Conservation (phyloP, 371 early-diverging fungal species). For the Blakeslea trispora region DNA sequence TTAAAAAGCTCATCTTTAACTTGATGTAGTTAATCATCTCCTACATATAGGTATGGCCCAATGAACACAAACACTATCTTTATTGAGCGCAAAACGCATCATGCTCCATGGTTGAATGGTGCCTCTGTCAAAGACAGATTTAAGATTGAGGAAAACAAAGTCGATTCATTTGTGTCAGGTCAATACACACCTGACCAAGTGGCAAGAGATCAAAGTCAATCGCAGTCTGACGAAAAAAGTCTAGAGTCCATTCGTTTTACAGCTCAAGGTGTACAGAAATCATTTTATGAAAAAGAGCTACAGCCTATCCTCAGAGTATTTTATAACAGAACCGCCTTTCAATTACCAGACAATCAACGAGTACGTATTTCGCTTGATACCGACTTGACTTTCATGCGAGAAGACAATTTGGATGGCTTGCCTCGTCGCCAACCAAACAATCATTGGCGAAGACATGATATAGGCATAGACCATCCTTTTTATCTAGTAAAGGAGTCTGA, state of each 20-base stretch:
- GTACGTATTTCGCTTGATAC: slow-evolving; percentile 97
- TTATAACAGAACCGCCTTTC: slow-evolving; percentile 98
- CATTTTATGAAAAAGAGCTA: slow-evolving; percentile 76
- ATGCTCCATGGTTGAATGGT: slow-evolving; percentile 93
- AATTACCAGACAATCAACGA: slow-evolving; percentile 92
- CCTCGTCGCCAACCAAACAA: slow-evolving; percentile 55
- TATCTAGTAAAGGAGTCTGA: slow-evolving; percentile 75
- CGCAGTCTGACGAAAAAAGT: slow-evolving; percentile 49
- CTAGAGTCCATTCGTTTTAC: slow-evolving; percentile 13
- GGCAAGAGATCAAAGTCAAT: slow-evolving; percentile 68
- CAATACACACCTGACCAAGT: slow-evolving; percentile 85
- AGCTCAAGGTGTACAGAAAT: slow-evolving; percentile 70
- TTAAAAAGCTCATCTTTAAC: no score
- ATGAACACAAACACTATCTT: slow-evolving; percentile 64
- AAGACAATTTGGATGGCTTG: slow-evolving; percentile 75
- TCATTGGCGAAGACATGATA: slow-evolving; percentile 92
- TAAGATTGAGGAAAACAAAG: slow-evolving; percentile 43
- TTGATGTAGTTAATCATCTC: slow-evolving; percentile 23
- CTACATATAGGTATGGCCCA: slow-evolving; percentile 65
- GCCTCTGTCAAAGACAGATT: slow-evolving; percentile 66
- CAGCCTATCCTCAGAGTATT: slow-evolving; percentile 88
- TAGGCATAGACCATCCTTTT: slow-evolving; percentile 86
- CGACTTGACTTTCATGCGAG: slow-evolving; percentile 94
- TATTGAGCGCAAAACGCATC: slow-evolving; percentile 97
- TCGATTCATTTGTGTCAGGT: slow-evolving; percentile 59